Conservation (phyloP, 768 basidiomycete genomes). For the Suillus tomentosus region DNA sequence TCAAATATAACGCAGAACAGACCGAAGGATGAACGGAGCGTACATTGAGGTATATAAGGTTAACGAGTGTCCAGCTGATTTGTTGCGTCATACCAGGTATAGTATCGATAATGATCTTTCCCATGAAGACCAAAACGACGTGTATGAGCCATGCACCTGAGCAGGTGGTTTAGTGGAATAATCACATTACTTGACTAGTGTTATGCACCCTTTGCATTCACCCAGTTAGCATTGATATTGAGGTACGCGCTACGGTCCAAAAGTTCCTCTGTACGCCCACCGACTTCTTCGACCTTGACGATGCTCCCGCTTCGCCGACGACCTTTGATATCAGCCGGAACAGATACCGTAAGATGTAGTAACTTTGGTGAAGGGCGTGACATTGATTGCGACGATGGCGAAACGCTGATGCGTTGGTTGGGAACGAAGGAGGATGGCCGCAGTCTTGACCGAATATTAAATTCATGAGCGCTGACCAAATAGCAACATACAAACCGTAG, state of each 20-base stretch:
- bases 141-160: slow-evolving; percentile 98
- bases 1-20: slow-evolving; percentile 1
- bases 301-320: slow-evolving; percentile 71
- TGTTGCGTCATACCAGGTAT: slow-evolving; percentile 94
- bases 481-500: neutral
- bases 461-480: slow-evolving; percentile 3
- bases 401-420: slow-evolving; percentile 3
- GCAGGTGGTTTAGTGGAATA: slow-evolving; percentile 10
- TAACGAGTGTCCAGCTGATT: slow-evolving; percentile 93
- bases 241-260: slow-evolving; percentile 80
- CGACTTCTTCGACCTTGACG: slow-evolving; percentile 85
- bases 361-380: slow-evolving; percentile 56
- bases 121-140: slow-evolving; percentile 84
- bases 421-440: slow-evolving; percentile 4
- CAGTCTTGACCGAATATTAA: slow-evolving; percentile 1
- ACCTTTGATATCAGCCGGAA: slow-evolving; percentile 37
- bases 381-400: slow-evolving; percentile 41
- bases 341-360: slow-evolving; percentile 43
- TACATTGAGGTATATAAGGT: slow-evolving; percentile 88
- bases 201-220: slow-evolving; percentile 81
- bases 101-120: slow-evolving; percentile 92
- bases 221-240: slow-evolving; percentile 91
- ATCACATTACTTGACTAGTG: slow-evolving; percentile 9
- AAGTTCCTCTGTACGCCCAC: slow-evolving; percentile 70
- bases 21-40: slow-evolving; percentile 33